phyloP scores from a whole-genome alignment of 768 basidiomycete genomes.

The Kwoniella sp. region DNA sequence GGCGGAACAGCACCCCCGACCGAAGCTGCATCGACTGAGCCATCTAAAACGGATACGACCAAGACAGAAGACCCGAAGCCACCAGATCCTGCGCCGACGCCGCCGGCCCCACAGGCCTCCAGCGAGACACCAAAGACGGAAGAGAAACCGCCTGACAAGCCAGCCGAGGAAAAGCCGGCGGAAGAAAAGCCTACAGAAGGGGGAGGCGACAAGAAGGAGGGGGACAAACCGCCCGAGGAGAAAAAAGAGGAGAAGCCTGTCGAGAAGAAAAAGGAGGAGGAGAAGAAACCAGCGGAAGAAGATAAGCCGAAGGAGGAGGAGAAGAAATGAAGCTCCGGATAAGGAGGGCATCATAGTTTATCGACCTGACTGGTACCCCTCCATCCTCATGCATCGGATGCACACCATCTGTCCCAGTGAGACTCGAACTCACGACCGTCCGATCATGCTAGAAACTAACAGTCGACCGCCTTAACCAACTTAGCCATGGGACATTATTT shows the following conservation, averaged over 20 bases:
- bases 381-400: background rate
- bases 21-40: background rate
- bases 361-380: background rate
- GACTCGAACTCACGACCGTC: slow-evolving; percentile 3
- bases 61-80: background rate
- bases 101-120: background rate
- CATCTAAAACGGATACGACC: background rate
- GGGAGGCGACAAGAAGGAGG: slow-evolving; percentile 3
- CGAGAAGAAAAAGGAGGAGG: background rate
- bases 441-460: slow-evolving; percentile 2
- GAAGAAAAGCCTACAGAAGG: too few species aligned
- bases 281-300: background rate
- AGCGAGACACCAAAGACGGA: background rate
- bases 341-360: background rate
- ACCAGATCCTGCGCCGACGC: background rate
- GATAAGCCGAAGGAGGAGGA: background rate
- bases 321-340: background rate
- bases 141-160: background rate
- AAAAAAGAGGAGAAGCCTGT: background rate
- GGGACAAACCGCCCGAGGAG: background rate
- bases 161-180: too few species aligned
- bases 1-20: background rate
- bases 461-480: background rate
- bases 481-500: background rate
- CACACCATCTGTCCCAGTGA: slow-evolving; percentile 1